phyloP scores from a whole-genome alignment of 163 green algal species.

The Trebouxia gelatinosa region DNA sequence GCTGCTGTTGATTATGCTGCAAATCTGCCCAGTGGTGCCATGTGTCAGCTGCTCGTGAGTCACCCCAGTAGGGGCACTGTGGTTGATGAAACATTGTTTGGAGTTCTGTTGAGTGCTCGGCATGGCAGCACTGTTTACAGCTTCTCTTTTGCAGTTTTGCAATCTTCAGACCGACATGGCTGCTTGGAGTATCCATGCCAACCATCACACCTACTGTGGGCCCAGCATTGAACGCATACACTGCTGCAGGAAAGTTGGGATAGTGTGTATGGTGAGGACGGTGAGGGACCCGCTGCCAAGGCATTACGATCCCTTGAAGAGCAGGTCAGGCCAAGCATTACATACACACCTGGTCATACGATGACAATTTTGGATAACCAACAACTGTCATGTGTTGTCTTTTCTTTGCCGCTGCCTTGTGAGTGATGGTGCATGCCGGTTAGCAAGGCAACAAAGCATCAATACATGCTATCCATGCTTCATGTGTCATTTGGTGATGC shows the following conservation, averaged over 20 bases:
- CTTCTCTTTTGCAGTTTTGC: too few relatives aligned
- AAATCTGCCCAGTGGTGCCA: too few relatives aligned
- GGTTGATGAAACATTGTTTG: not conserved
- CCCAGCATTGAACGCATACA: not conserved
- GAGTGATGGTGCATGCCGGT: not conserved
- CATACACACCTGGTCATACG: not conserved
- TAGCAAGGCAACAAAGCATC: not conserved
- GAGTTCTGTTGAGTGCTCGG: not conserved
- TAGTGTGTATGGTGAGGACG: slow-evolving; percentile 18
- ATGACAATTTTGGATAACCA: not conserved
- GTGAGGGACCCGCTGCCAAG: slow-evolving; percentile 37
- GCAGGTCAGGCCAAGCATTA: slow-evolving; percentile 25
- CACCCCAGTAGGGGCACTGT: too few relatives aligned
- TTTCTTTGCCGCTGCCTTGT: not conserved
- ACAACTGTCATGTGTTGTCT: not conserved
- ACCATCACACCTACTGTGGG: too few relatives aligned
- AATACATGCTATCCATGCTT: not conserved
- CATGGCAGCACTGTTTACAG: not conserved
- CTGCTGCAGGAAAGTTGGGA: not conserved
- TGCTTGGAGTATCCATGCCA: not conserved
- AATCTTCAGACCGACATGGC: not conserved
- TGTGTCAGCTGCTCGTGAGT: too few relatives aligned
- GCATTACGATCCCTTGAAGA: slow-evolving; percentile 42
- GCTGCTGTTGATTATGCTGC: too few relatives aligned
- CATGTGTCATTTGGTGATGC: not conserved